Percentiles rank a stretch among this genome's conserved stretches.
Evolutionary conservation across 768 basidiomycete genomes (phyloP).

Genomic region (Cyathus striatus): DNA sequence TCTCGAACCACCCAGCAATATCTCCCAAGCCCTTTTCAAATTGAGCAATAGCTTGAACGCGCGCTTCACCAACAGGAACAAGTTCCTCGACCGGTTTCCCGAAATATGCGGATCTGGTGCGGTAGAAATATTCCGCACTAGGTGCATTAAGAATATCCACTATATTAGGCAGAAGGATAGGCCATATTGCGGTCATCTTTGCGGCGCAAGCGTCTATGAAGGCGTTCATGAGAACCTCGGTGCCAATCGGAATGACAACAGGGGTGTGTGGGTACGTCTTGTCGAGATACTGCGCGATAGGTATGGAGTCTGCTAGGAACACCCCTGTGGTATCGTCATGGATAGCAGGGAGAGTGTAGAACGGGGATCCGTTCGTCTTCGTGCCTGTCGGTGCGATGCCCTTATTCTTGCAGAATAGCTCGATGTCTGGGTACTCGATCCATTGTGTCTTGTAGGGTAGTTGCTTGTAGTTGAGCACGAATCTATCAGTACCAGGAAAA

Average conservation of each 20-base stretch:
- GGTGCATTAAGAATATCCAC: slow-evolving; percentile 7
- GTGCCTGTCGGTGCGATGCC: slow-evolving; percentile 23
- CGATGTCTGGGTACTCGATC: slow-evolving; percentile 49
- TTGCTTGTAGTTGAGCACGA: slow-evolving; percentile 26
- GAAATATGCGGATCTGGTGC: neutral
- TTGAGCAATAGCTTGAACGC: slow-evolving; percentile 12
- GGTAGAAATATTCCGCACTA: slow-evolving; percentile 9
- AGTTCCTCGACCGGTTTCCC: neutral
- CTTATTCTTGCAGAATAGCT: slow-evolving; percentile 18
- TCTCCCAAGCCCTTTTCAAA: slow-evolving; percentile 12
- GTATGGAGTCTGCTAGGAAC: slow-evolving; percentile 31
- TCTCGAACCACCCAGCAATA: slow-evolving; percentile 17
- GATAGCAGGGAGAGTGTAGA: slow-evolving; percentile 43
- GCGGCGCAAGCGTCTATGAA: slow-evolving; percentile 6
- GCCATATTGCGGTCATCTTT: neutral
- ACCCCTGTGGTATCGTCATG: slow-evolving; percentile 34
- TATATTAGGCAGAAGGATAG: slow-evolving; percentile 8
- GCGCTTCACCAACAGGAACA: neutral
- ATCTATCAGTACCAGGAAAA: slow-evolving; percentile 16
- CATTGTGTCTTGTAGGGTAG: slow-evolving; percentile 38
- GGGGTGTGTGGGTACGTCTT: slow-evolving; percentile 36
- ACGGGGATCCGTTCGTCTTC: slow-evolving; percentile 20
- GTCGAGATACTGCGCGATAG: slow-evolving; percentile 46
- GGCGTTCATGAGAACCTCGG: slow-evolving; percentile 8
- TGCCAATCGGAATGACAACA: slow-evolving; percentile 20